These are phyloP conservation scores for Melanomma pulvis-pyrius DNA, from an alignment of 495 filamentous ascomycete species.

Conservation along the genomic window DNA sequence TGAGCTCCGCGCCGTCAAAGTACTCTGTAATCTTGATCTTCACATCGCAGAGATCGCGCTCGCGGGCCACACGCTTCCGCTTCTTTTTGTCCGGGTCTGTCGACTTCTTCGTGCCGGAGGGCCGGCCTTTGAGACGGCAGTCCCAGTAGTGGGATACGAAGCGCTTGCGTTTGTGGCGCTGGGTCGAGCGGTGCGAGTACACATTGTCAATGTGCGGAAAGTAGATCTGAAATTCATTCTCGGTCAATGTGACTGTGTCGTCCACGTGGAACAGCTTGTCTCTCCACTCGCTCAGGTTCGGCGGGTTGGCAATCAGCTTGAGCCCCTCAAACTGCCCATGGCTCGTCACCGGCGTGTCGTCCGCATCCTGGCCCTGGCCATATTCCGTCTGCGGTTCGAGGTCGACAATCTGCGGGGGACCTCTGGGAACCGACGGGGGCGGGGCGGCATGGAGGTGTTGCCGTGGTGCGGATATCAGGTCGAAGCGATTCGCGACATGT, in stretches of 20 bases:
- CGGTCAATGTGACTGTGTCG: conserved; percentile 70
- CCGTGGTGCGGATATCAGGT: conserved; percentile 18
- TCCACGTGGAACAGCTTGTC: conserved; percentile 77
- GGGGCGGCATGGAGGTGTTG: conserved; percentile 7
- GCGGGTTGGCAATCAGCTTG: conserved; percentile 66
- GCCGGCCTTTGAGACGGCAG: conserved; percentile 83
- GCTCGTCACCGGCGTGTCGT: conserved; percentile 42
- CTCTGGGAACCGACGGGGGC: conserved; percentile 2
- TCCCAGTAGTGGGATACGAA: conserved; percentile 90
- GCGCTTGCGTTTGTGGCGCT: conserved; percentile 80
- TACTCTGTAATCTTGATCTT: conserved; percentile 93
- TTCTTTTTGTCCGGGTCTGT: conserved; percentile 88
- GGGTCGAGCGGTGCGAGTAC: conserved; percentile 87
- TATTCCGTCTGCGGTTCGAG: conserved; percentile 16
- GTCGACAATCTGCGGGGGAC: conserved; percentile 7
- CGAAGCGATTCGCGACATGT: conserved; percentile 15
- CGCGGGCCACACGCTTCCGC: conserved; percentile 74
- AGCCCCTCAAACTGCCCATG: conserved; percentile 59
- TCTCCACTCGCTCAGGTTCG: conserved; percentile 73
- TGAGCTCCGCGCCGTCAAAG: conserved; percentile 58
- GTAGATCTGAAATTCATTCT: conserved; percentile 84
- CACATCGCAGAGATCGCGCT: conserved; percentile 82
- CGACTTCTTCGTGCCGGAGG: conserved; percentile 81
- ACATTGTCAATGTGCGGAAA: conserved; percentile 92
- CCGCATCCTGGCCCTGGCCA: neutral